Percentiles rank a stretch among this genome's conserved stretches.
These are phyloP conservation scores for Trematosphaeria pertusa DNA, from an alignment of 2,329 filamentous ascomycete species.

Conservation along the genomic window DNA sequence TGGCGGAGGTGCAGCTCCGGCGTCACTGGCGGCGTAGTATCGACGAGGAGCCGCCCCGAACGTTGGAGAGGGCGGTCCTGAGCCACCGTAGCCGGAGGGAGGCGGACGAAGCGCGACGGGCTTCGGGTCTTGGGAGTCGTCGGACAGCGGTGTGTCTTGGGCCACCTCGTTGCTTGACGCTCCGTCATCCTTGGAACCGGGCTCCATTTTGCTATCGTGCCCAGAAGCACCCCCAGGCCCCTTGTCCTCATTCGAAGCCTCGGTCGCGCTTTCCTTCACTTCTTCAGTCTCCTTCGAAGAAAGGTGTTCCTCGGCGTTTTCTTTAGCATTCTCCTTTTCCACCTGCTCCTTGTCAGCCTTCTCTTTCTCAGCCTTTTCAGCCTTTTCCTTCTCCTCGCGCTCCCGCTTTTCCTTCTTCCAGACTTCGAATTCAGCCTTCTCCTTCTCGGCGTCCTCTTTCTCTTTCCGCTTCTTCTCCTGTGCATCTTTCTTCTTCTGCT, in stretches of 20 bases:
- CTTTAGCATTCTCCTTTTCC: slow-evolving; percentile 1
- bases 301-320: slow-evolving; percentile 1
- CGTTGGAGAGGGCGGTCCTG: neutral
- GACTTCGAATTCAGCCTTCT: slow-evolving; percentile 29
- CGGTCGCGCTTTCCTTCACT: slow-evolving; percentile 5
- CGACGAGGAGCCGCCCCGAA: neutral
- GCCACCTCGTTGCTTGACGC: slow-evolving; percentile 4
- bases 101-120: neutral
- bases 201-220: neutral
- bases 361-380: slow-evolving; percentile 9
- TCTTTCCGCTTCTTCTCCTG: slow-evolving; percentile 36
- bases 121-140: neutral
- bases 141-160: slow-evolving; percentile 11
- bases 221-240: neutral
- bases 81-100: neutral
- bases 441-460: slow-evolving; percentile 20
- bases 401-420: slow-evolving; percentile 29
- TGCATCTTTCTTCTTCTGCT: slow-evolving; percentile 41
- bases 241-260: neutral
- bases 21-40: slow-evolving; percentile 1
- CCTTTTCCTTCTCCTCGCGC: slow-evolving; percentile 11
- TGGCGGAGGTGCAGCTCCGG: slow-evolving; percentile 4
- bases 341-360: slow-evolving; percentile 8
- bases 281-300: slow-evolving; percentile 2
- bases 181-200: neutral